Percentiles rank a stretch among this genome's conserved stretches.
These are phyloP conservation scores for Fistulinella staudtii DNA, from an alignment of 1,284 basidiomycete genomes.

Conservation along the genomic window DNA sequence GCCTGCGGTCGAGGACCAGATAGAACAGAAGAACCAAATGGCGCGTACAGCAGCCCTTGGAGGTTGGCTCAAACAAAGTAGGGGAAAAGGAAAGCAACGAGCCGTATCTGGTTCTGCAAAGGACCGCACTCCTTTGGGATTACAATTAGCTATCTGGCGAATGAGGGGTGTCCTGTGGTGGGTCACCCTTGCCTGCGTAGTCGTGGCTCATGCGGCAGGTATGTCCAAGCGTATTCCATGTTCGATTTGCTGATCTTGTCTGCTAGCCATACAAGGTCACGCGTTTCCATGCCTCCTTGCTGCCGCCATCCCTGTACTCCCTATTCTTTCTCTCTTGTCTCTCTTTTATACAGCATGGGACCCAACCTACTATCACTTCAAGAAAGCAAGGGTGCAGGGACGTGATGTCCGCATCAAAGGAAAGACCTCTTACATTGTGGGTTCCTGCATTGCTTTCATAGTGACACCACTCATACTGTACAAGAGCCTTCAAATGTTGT, in stretches of 20 bases:
- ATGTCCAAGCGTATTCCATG: constrained; percentile 25
- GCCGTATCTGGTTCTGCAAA: constrained; percentile 39
- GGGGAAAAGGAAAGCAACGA: constrained; percentile 52
- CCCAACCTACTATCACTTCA: constrained; percentile 62
- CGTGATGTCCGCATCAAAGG: constrained; percentile 62
- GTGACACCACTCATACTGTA: constrained; percentile 4
- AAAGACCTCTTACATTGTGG: constrained; percentile 58
- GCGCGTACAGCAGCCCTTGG: constrained; percentile 76
- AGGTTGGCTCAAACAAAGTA: constrained; percentile 60
- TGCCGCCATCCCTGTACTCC: constrained; percentile 33
- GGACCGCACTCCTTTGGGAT: constrained; percentile 39
- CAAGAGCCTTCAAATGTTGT: constrained; percentile 54
- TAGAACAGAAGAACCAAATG: constrained; percentile 73
- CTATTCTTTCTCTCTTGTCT: constrained; percentile 50
- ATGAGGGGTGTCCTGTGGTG: constrained; percentile 62
- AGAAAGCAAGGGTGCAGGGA: constrained; percentile 60
- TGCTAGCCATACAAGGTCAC: constrained; percentile 22
- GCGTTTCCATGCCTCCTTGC: constrained; percentile 22
- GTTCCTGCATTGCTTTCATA: constrained; percentile 24
- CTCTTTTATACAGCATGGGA: constrained; percentile 74
- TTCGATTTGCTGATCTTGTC: constrained; percentile 7
- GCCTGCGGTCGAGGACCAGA: constrained; percentile 76
- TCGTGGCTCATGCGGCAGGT: constrained; percentile 45
- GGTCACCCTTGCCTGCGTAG: constrained; percentile 40
- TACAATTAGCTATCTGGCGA: constrained; percentile 56